Percentiles rank a stretch among this genome's conserved stretches.
Evolutionary conservation across 2,329 filamentous ascomycete genomes (phyloP).

Genomic region (Clarireedia paspali): DNA sequence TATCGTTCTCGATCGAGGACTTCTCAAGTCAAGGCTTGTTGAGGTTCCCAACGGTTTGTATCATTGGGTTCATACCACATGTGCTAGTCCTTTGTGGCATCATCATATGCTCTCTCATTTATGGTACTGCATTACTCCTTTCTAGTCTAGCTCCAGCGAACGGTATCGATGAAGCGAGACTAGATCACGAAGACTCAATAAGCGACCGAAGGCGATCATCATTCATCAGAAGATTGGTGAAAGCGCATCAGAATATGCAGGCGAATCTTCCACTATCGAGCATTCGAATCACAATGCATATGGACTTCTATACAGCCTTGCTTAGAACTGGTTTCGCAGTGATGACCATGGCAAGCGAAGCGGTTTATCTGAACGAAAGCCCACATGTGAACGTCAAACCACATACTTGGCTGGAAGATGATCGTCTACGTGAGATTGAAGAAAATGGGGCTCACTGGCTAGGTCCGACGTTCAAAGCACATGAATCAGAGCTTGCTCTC

Average conservation of each 20-base stretch:
- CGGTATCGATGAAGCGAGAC: slow-evolving; percentile 19
- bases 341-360: slow-evolving; percentile 88
- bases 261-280: slow-evolving; percentile 80
- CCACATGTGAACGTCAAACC: slow-evolving; percentile 62
- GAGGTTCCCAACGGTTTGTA: slow-evolving; percentile 87
- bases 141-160: slow-evolving; percentile 54
- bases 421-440: slow-evolving; percentile 72
- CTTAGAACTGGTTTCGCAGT: slow-evolving; percentile 81
- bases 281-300: slow-evolving; percentile 72
- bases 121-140: slow-evolving; percentile 65
- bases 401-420: slow-evolving; percentile 88
- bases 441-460: slow-evolving; percentile 31
- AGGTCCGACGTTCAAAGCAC: slow-evolving; percentile 25
- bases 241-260: slow-evolving; percentile 84
- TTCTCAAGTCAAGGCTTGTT: slow-evolving; percentile 58
- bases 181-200: slow-evolving; percentile 30
- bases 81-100: slow-evolving; percentile 81
- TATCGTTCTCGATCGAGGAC: slow-evolving; percentile 54
- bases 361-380: slow-evolving; percentile 91
- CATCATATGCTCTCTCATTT: slow-evolving; percentile 66
- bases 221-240: slow-evolving; percentile 53
- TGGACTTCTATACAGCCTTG: slow-evolving; percentile 92
- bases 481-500: slow-evolving; percentile 20
- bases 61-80: slow-evolving; percentile 91
- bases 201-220: slow-evolving; percentile 28